Conservation (phyloP, 2,329 filamentous ascomycete genomes). For the Arthrinium puccinioides region DNA sequence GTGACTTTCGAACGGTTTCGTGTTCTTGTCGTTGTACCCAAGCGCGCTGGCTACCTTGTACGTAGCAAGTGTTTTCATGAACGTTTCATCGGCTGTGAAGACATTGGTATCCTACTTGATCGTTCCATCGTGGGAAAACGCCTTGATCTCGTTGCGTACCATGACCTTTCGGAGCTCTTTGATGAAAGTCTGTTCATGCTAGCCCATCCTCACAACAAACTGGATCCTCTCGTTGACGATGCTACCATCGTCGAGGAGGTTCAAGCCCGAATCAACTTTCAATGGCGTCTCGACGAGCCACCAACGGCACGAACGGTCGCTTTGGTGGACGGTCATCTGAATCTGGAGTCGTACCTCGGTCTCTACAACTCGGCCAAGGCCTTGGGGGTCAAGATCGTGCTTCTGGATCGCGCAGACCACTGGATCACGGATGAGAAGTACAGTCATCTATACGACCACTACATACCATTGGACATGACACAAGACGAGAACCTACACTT, state of each 20-base stretch:
- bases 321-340: neutral
- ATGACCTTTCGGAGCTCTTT: neutral
- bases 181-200: neutral
- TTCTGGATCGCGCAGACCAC: neutral
- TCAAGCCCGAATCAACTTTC: neutral
- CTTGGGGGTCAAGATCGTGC: neutral
- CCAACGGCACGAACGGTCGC: neutral
- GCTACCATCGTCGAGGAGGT: neutral
- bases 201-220: neutral
- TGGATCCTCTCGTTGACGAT: neutral
- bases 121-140: neutral
- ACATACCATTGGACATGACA: neutral
- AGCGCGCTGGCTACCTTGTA: neutral
- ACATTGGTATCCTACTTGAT: neutral
- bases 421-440: neutral
- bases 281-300: neutral
- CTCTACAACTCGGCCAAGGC: neutral
- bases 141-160: neutral
- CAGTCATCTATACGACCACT: neutral
- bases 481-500: neutral
- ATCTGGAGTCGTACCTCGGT: neutral
- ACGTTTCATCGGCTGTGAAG: neutral
- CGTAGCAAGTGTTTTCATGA: neutral
- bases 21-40: neutral
- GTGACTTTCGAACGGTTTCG: too few species aligned